Conservation (phyloP, 2,329 filamentous ascomycete species). For the Apiospora koreana region DNA sequence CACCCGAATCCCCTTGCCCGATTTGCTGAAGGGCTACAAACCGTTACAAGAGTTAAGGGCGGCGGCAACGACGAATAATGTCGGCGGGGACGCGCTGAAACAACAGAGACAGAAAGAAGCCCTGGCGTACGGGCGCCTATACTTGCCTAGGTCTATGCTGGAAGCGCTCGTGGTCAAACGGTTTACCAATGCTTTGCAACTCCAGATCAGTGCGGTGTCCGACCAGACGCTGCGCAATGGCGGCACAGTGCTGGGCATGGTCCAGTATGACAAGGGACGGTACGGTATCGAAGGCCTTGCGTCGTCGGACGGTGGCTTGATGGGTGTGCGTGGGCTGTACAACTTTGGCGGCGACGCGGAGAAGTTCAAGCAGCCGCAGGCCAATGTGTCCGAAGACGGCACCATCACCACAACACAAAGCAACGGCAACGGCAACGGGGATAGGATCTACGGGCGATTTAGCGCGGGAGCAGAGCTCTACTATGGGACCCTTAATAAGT, state of each 20-base stretch:
- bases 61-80: conserved; percentile 3
- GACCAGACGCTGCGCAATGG: conserved; percentile 71
- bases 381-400: conserved; percentile 15
- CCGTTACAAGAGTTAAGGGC: conserved; percentile 66
- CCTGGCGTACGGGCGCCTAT: conserved; percentile 75
- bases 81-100: conserved; percentile 17
- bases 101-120: conserved; percentile 43
- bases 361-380: conserved; percentile 23
- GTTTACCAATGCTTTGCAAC: conserved; percentile 73
- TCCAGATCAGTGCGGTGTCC: conserved; percentile 80
- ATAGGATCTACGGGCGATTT: conserved; percentile 76
- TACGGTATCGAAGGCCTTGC: conserved; percentile 90
- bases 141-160: conserved; percentile 80
- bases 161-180: conserved; percentile 84
- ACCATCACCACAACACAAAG: conserved; percentile 12
- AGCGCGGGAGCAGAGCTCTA: conserved; percentile 92
- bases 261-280: conserved; percentile 82
- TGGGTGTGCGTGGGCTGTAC: conserved; percentile 87
- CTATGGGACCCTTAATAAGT: conserved; percentile 93
- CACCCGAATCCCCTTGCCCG: conserved; percentile 72
- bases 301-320: conserved; percentile 86
- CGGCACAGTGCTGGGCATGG: conserved; percentile 70
- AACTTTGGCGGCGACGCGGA: conserved; percentile 82
- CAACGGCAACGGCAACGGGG: conserved; percentile 42
- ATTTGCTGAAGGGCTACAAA: conserved; percentile 80